phyloP scores from a whole-genome alignment of 768 basidiomycete species.

The Galerina marginata region DNA sequence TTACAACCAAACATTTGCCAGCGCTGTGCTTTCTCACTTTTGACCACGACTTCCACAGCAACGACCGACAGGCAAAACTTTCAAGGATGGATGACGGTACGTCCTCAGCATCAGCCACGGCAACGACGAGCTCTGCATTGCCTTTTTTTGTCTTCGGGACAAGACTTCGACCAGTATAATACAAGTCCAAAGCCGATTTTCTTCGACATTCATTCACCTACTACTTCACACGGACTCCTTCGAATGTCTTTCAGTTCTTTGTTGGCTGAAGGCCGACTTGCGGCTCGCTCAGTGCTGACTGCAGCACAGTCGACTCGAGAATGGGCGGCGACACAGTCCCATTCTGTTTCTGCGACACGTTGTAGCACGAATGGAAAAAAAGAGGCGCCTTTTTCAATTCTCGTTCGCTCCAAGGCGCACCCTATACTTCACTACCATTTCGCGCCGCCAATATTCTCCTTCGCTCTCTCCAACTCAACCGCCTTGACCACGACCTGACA shows the following conservation, averaged over 20 bases:
- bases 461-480: slow-evolving; percentile 49
- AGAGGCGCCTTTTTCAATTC: slow-evolving; percentile 22
- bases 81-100: slow-evolving; percentile 73
- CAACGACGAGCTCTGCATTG: slow-evolving; percentile 59
- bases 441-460: slow-evolving; percentile 37
- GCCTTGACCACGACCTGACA: slow-evolving; percentile 45
- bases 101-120: slow-evolving; percentile 79
- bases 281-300: slow-evolving; percentile 23
- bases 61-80: slow-evolving; percentile 13
- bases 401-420: slow-evolving; percentile 27
- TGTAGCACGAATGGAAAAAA: slow-evolving; percentile 6
- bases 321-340: slow-evolving; percentile 2
- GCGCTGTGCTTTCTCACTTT: not conserved
- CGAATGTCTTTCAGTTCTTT: slow-evolving; percentile 30
- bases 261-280: slow-evolving; percentile 52
- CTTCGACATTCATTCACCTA: slow-evolving; percentile 29
- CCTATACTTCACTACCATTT: slow-evolving; percentile 26
- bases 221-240: slow-evolving; percentile 29
- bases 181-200: slow-evolving; percentile 31
- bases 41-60: slow-evolving; percentile 13
- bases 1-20: slow-evolving; percentile 17
- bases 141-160: slow-evolving; percentile 44
- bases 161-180: slow-evolving; percentile 34
- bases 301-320: slow-evolving; percentile 5
- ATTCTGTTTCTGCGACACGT: not conserved